phyloP scores from a whole-genome alignment of 192 early-diverging fungal species.

The Umbelopsis ramanniana region DNA sequence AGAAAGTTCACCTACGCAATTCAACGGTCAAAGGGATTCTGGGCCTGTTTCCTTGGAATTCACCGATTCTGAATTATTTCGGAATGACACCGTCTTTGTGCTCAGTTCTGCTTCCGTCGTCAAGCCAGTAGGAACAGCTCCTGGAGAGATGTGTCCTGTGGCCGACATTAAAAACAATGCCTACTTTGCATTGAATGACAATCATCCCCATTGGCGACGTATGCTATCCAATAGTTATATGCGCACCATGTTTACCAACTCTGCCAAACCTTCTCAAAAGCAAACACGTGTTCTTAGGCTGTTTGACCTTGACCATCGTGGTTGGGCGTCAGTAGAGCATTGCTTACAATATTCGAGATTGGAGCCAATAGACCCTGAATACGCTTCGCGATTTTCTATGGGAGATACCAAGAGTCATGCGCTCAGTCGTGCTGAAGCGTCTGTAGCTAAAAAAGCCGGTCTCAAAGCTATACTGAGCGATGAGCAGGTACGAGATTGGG shows the following conservation, averaged over 20 bases:
- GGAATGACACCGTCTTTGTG: conserved; percentile 21
- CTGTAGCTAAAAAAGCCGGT: conserved; percentile 7
- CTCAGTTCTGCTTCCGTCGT: conserved; percentile 19
- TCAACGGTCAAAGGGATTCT: neutral
- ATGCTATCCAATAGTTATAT: conserved; percentile 36
- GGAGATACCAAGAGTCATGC: conserved; percentile 25
- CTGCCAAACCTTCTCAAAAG: neutral
- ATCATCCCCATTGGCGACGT: conserved; percentile 33
- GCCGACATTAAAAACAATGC: conserved; percentile 25
- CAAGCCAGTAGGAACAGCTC: conserved; percentile 31
- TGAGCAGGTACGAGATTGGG: conserved; percentile 21
- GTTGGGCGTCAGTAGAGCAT: conserved; percentile 36
- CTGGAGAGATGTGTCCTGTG: conserved; percentile 28
- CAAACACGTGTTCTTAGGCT: conserved; percentile 20
- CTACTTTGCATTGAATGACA: conserved; percentile 9
- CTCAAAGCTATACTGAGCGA: neutral
- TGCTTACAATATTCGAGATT: conserved; percentile 26
- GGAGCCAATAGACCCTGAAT: conserved; percentile 9
- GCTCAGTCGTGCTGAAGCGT: conserved; percentile 16
- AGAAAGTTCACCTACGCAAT: conserved; percentile 10
- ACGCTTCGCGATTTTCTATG: conserved; percentile 17
- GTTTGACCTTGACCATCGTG: conserved; percentile 33
- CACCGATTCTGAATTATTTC: conserved; percentile 13
- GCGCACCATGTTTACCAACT: conserved; percentile 26
- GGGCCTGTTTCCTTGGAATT: conserved; percentile 6